These are phyloP conservation scores for Epichloe glyceriae DNA, from an alignment of 2,329 filamentous ascomycete species.

Conservation along the genomic window DNA sequence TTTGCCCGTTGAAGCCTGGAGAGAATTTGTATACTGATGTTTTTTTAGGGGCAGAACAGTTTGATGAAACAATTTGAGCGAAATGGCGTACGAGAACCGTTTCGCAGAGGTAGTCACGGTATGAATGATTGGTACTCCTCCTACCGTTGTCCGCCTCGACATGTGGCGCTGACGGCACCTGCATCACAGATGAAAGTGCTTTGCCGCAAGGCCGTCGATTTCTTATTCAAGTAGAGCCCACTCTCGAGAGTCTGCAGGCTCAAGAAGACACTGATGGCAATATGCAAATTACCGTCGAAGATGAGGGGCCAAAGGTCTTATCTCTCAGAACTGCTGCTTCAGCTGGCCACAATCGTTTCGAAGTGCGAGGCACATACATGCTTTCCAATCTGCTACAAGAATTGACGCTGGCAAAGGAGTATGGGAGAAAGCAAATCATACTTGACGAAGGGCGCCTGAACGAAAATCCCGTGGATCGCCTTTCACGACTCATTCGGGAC, in stretches of 20 bases:
- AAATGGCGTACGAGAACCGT: conserved; percentile 38
- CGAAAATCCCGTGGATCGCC: conserved; percentile 84
- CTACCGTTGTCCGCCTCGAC: background rate
- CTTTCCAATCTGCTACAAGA: conserved; percentile 94
- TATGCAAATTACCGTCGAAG: conserved; percentile 95
- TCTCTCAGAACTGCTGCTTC: conserved; percentile 75
- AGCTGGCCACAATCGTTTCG: conserved; percentile 74
- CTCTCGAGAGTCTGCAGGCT: conserved; percentile 62
- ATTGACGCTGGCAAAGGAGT: conserved; percentile 81
- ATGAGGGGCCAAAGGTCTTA: conserved; percentile 82
- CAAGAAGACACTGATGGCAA: conserved; percentile 92
- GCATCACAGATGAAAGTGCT: conserved; percentile 53
- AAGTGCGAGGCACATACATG: conserved; percentile 93
- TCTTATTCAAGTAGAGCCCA: conserved; percentile 74
- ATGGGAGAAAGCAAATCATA: conserved; percentile 77
- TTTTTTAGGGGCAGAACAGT: conserved; percentile 33
- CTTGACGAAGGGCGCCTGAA: conserved; percentile 84
- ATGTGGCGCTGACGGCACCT: background rate
- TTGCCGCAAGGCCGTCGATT: conserved; percentile 59
- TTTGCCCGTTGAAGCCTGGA: background rate
- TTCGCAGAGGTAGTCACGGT: conserved; percentile 48
- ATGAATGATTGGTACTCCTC: conserved; percentile 12
- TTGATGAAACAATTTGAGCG: conserved; percentile 40
- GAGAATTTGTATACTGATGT: background rate
- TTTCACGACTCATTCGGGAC: conserved; percentile 74